Evolutionary conservation across 352 stramenopile genomes (phyloP), one percentile per base, ranked within the genome.

Genomic region (Globisporangium mamillatum): DNA sequence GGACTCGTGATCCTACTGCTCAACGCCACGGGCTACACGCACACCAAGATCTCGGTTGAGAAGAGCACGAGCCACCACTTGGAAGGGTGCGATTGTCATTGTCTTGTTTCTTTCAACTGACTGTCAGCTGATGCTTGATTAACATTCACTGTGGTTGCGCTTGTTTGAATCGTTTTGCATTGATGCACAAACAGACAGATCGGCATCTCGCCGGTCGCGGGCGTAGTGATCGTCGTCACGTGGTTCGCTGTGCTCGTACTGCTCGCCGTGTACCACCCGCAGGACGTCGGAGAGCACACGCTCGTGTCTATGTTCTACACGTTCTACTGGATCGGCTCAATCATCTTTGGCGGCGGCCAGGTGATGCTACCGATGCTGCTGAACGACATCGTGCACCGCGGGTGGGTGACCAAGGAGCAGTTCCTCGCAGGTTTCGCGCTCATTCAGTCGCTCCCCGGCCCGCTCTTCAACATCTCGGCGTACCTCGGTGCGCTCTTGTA

Each of bases 321-420:
- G 24, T 95, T 98, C 75, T 99, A 96, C 71, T 93, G 93, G 71
- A 97, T 98, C 68, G 96, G 96, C 41, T 96, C 83, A 29, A 95
- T 98, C 65, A 98, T 98, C 71, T 99, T 98, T 71, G 96, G 96
- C 34, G 94, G 96, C 41, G 96, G 96, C 41, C 90, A 97, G 74
- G 93, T 99, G 63, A 97, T 98, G 70, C 89, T 98, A 0, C 82
- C 89, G 20, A 93, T 97, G 86, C 78, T 97, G n/a, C 73, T 95
- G 32, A 81, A 85, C 70, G 80, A 93, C 65, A 77, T 95, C 32
- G 88, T 96, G 27, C 77, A 84, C 62, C 78, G 78, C 75, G 93
- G 92, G 64, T 99, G 92, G 89, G 77, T 97, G 25, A 92, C 90
- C 20, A 92, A 98, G 64, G 85, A 97, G 29, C 80, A 98, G 72